These are phyloP conservation scores for Coemansia sp. DNA, from an alignment of 371 early-diverging fungal genomes.

Conservation along the genomic window DNA sequence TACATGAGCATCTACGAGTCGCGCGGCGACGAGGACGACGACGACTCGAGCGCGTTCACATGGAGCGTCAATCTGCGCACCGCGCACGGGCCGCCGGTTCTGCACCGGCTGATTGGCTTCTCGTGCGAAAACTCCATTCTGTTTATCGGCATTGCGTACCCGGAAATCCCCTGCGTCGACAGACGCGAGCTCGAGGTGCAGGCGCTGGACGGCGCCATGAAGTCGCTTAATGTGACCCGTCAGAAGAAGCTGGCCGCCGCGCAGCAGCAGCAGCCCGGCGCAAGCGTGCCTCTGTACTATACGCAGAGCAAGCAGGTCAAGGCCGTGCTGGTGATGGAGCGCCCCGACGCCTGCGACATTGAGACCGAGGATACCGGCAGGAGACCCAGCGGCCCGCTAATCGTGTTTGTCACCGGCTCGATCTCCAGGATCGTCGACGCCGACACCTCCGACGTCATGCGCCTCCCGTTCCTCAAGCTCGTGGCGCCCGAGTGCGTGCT, in stretches of 20 bases:
- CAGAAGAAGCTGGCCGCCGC: slow-evolving; percentile 3
- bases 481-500: slow-evolving; percentile 40
- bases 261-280: slow-evolving; percentile 1
- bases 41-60: slow-evolving; percentile 38
- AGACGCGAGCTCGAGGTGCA: slow-evolving; percentile 42
- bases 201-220: slow-evolving; percentile 44
- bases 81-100: slow-evolving; percentile 18
- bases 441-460: slow-evolving; percentile 27
- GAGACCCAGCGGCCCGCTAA: slow-evolving; percentile 27
- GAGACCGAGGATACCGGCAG: slow-evolving; percentile 12
- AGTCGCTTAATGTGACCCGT: slow-evolving; percentile 22
- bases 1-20: slow-evolving; percentile 24
- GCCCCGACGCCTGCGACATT: slow-evolving; percentile 5
- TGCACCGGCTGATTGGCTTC: slow-evolving; percentile 33
- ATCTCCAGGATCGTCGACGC: slow-evolving; percentile 31
- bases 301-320: slow-evolving; percentile 22
- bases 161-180: slow-evolving; percentile 28
- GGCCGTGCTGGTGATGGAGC: slow-evolving; percentile 38
- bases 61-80: slow-evolving; percentile 38
- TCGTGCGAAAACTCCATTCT: slow-evolving; percentile 40
- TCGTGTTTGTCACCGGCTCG: slow-evolving; percentile 40
- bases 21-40: slow-evolving; percentile 18
- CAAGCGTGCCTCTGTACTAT: slow-evolving; percentile 29
- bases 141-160: slow-evolving; percentile 28
- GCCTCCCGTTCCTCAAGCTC: slow-evolving; percentile 34